Conservation (phyloP, 352 stramenopile species). For the Globisporangium heterothallicum region DNA sequence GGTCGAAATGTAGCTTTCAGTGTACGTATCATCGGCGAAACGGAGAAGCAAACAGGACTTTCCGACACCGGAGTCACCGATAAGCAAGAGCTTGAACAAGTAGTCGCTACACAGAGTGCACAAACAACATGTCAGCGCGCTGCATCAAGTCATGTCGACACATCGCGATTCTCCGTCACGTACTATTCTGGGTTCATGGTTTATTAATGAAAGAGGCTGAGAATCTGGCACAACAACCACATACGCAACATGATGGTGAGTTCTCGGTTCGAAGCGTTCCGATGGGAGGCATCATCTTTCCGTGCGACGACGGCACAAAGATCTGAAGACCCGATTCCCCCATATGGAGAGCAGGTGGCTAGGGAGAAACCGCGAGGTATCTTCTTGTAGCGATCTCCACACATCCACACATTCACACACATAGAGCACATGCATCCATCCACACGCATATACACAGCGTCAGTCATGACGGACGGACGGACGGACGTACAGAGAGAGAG, state of each 20-base stretch:
- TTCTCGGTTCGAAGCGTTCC: neutral
- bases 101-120: slow-evolving; percentile 87
- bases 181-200: slow-evolving; percentile 94
- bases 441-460: neutral
- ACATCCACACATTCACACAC: neutral
- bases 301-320: neutral
- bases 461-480: neutral
- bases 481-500: neutral
- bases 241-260: neutral
- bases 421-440: neutral
- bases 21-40: slow-evolving; percentile 99
- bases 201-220: neutral
- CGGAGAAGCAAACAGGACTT: slow-evolving; percentile 99
- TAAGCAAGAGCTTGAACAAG: slow-evolving; percentile 97
- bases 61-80: slow-evolving; percentile 96
- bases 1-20: slow-evolving; percentile 99
- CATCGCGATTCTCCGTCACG: slow-evolving; percentile 20
- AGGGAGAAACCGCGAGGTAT: too few species aligned
- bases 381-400: neutral
- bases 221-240: neutral
- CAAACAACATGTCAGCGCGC: slow-evolving; percentile 3
- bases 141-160: slow-evolving; percentile 6
- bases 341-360: neutral
- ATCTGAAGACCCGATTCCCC: neutral
- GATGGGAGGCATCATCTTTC: neutral